Evolutionary conservation across 345 rosid species (phyloP).

Genomic region (Hypericum perforatum): DNA sequence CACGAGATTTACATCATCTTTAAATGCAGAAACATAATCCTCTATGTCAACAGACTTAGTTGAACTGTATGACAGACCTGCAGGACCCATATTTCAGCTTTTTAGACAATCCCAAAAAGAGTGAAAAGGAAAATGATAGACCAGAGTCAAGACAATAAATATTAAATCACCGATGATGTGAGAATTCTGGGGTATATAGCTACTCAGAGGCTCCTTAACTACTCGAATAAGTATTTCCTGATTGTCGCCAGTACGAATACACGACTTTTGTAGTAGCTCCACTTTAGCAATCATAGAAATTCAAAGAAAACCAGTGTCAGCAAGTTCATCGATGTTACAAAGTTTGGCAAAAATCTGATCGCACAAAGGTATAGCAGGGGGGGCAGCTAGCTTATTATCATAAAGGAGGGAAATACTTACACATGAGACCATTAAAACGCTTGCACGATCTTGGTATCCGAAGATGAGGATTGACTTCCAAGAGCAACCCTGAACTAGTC

Average conservation of each 20-base stretch:
- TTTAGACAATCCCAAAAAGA: not conserved
- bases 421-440: slow-evolving; percentile 7
- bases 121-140: not conserved
- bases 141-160: not conserved
- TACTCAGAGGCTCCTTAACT: slow-evolving; percentile 5
- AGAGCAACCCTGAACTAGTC: slow-evolving; percentile 5
- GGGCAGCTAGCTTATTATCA: no score
- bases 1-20: slow-evolving; percentile 3
- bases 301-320: no score
- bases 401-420: not conserved
- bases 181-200: slow-evolving; percentile 9
- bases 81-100: not conserved
- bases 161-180: slow-evolving; percentile 1
- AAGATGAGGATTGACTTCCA: slow-evolving; percentile 11
- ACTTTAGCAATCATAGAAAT: no score
- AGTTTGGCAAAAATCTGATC: no score
- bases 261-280: not conserved
- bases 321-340: no score
- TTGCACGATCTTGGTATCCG: slow-evolving; percentile 11
- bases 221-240: slow-evolving; percentile 10
- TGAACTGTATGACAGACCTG: slow-evolving; percentile 9
- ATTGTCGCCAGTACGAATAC: slow-evolving; percentile 3
- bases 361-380: no score
- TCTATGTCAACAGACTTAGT: slow-evolving; percentile 8
- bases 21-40: slow-evolving; percentile 2